These are phyloP conservation scores for Xylaria nigripes DNA, from an alignment of 495 filamentous ascomycete species.

Conservation along the genomic window DNA sequence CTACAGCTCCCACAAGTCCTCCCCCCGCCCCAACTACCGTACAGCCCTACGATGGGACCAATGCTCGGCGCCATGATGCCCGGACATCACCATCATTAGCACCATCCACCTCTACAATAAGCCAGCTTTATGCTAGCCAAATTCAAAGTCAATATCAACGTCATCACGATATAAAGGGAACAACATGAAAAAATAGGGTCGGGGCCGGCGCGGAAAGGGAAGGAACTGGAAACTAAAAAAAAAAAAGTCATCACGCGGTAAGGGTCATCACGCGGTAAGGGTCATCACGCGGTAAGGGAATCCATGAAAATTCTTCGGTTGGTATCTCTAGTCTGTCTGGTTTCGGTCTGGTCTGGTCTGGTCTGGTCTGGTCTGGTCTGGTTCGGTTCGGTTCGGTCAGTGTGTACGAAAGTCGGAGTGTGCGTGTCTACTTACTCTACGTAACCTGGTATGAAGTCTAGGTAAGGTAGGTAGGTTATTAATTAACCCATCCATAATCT, in stretches of 20 bases:
- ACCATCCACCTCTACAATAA: not conserved
- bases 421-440: too few relatives aligned
- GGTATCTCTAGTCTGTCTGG: too few relatives aligned
- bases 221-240: too few relatives aligned
- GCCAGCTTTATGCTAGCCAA: not conserved
- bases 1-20: constrained; percentile 1
- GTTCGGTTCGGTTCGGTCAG: not conserved
- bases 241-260: too few relatives aligned
- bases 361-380: not conserved
- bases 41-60: not conserved
- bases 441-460: too few relatives aligned
- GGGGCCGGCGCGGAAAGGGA: too few relatives aligned
- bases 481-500: too few relatives aligned
- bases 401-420: not conserved
- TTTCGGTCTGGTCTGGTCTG: not conserved
- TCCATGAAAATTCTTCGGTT: too few relatives aligned
- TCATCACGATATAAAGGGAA: not conserved
- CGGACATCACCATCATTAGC: not conserved
- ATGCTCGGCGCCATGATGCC: constrained; percentile 1
- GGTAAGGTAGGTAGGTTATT: too few relatives aligned
- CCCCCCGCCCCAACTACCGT: not conserved
- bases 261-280: too few relatives aligned
- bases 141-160: not conserved
- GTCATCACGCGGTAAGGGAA: too few relatives aligned
- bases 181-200: not conserved